Evolutionary conservation across 208 protist genomes (phyloP).

Genomic region (Leishmania major): DNA sequence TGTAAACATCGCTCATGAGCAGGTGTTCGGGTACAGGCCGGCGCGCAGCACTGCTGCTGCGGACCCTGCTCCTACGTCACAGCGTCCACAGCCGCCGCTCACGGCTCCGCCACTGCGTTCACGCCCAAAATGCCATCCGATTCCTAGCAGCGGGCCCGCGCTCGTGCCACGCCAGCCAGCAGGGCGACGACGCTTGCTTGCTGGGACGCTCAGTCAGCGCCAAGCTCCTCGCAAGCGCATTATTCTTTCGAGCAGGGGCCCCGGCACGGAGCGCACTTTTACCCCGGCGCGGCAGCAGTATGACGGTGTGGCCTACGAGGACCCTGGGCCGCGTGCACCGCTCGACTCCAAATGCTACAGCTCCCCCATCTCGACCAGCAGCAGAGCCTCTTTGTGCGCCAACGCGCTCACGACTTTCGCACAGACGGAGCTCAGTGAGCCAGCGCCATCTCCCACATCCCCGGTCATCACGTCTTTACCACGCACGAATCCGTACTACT

Average conservation of each 20-base stretch:
- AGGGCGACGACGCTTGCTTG: neutral
- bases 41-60: neutral
- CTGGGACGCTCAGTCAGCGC: neutral
- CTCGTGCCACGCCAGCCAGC: neutral
- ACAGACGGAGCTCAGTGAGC: neutral
- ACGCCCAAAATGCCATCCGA: conserved; percentile 7
- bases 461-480: neutral
- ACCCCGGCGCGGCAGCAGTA: neutral
- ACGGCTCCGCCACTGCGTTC: neutral
- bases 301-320: neutral
- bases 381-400: neutral
- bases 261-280: neutral
- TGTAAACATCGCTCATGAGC: conserved; percentile 9
- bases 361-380: neutral
- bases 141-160: neutral
- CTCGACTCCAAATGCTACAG: neutral
- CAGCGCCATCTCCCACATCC: neutral
- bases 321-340: neutral
- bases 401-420: neutral
- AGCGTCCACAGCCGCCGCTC: neutral
- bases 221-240: conserved; percentile 7
- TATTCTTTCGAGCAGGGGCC: neutral
- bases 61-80: neutral
- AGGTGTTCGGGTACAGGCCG: conserved; percentile 16
- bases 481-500: conserved; percentile 5